phyloP scores from a whole-genome alignment of 148 eudicot genomes.

The Dysphania ambrosioides region DNA sequence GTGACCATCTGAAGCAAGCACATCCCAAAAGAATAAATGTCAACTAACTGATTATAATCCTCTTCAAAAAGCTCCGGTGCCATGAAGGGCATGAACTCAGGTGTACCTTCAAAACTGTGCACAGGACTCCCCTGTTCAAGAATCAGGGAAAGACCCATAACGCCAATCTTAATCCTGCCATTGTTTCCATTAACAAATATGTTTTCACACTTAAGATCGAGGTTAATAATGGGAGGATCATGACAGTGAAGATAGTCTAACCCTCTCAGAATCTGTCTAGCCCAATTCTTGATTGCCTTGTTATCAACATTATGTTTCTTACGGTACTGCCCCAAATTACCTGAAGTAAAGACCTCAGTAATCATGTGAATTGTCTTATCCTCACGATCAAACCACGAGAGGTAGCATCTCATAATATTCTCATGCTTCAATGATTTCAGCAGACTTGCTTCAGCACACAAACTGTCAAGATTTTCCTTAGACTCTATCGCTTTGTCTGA shows the following conservation, averaged over 20 bases:
- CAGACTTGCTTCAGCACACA: constrained; percentile 25
- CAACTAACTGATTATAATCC: constrained; percentile 29
- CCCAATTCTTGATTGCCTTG: constrained; percentile 37
- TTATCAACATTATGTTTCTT: constrained; percentile 28
- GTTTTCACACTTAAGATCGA: constrained; percentile 41
- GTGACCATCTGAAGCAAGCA: constrained; percentile 37
- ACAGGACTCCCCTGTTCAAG: constrained; percentile 23
- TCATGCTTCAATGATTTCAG: constrained; percentile 32
- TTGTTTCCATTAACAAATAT: constrained; percentile 36
- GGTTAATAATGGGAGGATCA: constrained; percentile 33
- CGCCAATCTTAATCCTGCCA: constrained; percentile 36
- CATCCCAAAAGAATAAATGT: constrained; percentile 37
- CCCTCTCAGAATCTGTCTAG: constrained; percentile 34
- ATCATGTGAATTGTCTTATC: constrained; percentile 30
- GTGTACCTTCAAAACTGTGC: constrained; percentile 21
- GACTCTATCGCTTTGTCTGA: constrained; percentile 17
- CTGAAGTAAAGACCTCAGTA: constrained; percentile 26
- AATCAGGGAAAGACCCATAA: constrained; percentile 30
- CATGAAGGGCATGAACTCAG: constrained; percentile 36
- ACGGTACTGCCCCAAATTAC: constrained; percentile 17
- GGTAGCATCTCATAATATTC: constrained; percentile 27
- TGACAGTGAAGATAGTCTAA: constrained; percentile 35
- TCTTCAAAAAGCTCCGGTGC: constrained; percentile 35
- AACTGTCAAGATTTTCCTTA: constrained; percentile 5
- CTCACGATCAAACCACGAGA: constrained; percentile 24